Evolutionary conservation across 129 eudicot species (phyloP).

Genomic region (Cynara cardunculus): DNA sequence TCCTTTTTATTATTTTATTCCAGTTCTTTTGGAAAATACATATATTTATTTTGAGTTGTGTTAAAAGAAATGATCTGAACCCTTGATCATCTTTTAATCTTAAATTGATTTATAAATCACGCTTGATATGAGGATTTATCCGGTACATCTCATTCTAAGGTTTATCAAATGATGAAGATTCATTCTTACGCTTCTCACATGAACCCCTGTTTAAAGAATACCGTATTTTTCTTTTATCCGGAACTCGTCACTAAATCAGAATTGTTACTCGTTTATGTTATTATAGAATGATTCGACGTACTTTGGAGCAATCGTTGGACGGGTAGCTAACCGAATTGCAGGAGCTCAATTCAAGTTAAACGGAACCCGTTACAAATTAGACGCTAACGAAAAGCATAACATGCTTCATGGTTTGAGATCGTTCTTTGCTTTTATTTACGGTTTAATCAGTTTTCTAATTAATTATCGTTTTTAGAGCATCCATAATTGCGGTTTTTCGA

Average conservation of each 20-base stretch:
- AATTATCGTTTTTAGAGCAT: not conserved
- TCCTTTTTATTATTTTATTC: constrained; percentile 2
- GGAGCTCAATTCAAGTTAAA: constrained; percentile 67
- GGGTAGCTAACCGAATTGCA: constrained; percentile 76
- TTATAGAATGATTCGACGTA: constrained; percentile 53
- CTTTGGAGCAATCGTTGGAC: constrained; percentile 70
- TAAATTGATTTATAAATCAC: no score
- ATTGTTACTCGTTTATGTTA: not conserved
- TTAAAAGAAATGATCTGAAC: no score
- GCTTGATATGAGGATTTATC: no score
- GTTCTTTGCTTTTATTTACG: not conserved
- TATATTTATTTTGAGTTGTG: not conserved
- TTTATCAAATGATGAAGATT: no score
- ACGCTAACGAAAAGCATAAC: constrained; percentile 56
- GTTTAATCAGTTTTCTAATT: not conserved
- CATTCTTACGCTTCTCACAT: no score
- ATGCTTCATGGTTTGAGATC: constrained; percentile 59
- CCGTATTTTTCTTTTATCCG: not conserved
- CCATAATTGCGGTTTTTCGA: no score
- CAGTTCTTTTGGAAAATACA: not conserved
- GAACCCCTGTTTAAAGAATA: no score
- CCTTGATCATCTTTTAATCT: no score
- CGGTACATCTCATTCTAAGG: no score
- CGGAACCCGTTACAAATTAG: constrained; percentile 58
- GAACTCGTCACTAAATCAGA: not conserved